A percentile compares a stretch with the other conserved stretches of the same genome.
Conservation (phyloP, 345 rosid species). For the Draba incana region DNA sequence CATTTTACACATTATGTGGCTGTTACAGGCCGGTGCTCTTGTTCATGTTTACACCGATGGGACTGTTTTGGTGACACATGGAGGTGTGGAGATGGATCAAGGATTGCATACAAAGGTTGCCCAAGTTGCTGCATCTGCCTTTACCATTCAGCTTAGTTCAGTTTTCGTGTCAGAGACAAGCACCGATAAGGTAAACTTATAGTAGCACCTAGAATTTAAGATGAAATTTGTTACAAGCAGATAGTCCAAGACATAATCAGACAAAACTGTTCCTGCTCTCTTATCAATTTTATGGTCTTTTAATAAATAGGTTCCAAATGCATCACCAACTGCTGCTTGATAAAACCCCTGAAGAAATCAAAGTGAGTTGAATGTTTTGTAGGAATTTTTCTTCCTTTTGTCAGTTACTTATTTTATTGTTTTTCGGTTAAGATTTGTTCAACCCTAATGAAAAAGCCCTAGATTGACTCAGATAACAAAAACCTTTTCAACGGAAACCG, state of each 20-base stretch:
- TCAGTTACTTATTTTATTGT: neutral
- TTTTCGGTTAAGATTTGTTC: neutral
- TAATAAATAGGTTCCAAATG: conserved; percentile 75
- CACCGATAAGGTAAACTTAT: conserved; percentile 79
- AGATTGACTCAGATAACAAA: conserved; percentile 19
- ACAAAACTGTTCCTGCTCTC: neutral
- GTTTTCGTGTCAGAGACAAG: conserved; percentile 97
- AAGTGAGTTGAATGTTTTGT: neutral
- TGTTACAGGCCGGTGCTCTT: conserved; percentile 90
- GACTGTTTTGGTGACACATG: conserved; percentile 94
- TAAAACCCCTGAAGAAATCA: conserved; percentile 78
- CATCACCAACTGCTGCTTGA: conserved; percentile 97
- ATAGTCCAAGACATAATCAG: no score
- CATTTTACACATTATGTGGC: neutral
- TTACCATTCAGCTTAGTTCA: conserved; percentile 76
- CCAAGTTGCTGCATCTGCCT: conserved; percentile 94
- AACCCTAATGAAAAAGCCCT: conserved; percentile 24
- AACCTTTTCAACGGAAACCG: conserved; percentile 37
- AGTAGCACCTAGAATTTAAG: no score
- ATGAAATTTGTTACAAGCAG: no score
- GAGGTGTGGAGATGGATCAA: conserved; percentile 99
- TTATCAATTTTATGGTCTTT: conserved; percentile 15
- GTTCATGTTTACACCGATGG: conserved; percentile 95
- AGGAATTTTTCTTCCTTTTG: no score
- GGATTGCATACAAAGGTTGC: conserved; percentile 98